Evolutionary conservation across 78 protist species (phyloP).

Genomic region (Dictyostelium intermedium): DNA sequence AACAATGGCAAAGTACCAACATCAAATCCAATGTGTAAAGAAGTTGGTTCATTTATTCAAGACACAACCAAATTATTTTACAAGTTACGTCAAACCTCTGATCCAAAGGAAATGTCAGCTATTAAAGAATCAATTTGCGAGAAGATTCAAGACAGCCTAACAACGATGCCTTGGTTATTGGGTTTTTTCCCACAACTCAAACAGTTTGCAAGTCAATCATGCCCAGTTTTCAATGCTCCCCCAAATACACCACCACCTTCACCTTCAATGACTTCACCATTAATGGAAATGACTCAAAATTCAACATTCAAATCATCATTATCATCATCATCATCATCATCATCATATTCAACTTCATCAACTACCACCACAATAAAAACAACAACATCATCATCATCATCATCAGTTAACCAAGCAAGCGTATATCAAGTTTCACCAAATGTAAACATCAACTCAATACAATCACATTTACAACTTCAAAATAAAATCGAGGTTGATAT

Average conservation of each 20-base stretch:
- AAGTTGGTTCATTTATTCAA: constrained; percentile 8
- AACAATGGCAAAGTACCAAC: neutral
- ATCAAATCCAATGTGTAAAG: neutral
- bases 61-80: constrained; percentile 36
- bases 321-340: neutral
- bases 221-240: constrained; percentile 32
- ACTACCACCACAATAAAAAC: neutral
- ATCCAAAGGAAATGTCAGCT: neutral
- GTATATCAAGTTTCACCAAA: constrained; percentile 22
- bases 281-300: constrained; percentile 7
- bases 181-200: constrained; percentile 53
- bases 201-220: constrained; percentile 23
- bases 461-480: constrained; percentile 53
- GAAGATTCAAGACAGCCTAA: constrained; percentile 2
- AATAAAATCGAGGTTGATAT: neutral
- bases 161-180: constrained; percentile 53
- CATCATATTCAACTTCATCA: neutral
- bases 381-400: neutral
- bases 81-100: neutral
- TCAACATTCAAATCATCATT: neutral
- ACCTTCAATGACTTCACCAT: constrained; percentile 41
- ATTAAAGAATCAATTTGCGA: constrained; percentile 42
- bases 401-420: neutral
- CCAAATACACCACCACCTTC: constrained; percentile 80
- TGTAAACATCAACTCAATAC: neutral